Base-by-base conservation (phyloP, 306 rosid genomes). In the Rosa multiflora region DNA sequence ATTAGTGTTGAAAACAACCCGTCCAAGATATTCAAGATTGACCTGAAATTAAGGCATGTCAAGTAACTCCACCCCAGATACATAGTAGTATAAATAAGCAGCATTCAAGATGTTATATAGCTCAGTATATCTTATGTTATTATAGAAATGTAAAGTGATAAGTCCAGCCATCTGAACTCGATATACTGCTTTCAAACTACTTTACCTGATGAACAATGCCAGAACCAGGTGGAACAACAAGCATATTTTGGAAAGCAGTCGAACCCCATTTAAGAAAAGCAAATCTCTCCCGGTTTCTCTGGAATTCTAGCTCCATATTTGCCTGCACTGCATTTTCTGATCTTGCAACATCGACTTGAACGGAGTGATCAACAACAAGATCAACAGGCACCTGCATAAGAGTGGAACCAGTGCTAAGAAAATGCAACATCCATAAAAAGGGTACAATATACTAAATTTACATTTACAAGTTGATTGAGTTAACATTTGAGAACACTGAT, bases 181-280 rank as follows among this genome's bases (percentile, higher is more conserved):
- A 3, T 44, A 83, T 62, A 62, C 7, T 4, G 37, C 12, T 21
- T 5, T 32, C 64, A 70, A 81, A 83, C 73, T 80, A 51, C 72
- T 76, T 85, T 89, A 89, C 98, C 91, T 94, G 98, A 73, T 94
- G 98, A 56, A 94, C 94, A 49, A 94, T 94, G 79, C 97, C 94
- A 82, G 97, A 94, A 70, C 97, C 97, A 78, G 97, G 98, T 78
- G 98, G 98, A 82, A 94, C 93, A 81, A 94, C 97, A 52, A 94
- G 97, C 98, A 94, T 86, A 85, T 89, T 94, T 9, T 29, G 88
- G 90, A 94, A 92, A 74, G 98, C 94, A 68, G 75, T 90, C 52
- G 98, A 94, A 6, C 98, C 98, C 98, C 98, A 92, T 84, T 90
- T 92, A 18, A 94, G 96, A 72, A 94, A 94, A 80, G 88, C 97